Percentiles rank a stretch among this genome's conserved stretches.
Evolutionary conservation across 768 basidiomycete species (phyloP).

Genomic region (Hydnum rufescens): DNA sequence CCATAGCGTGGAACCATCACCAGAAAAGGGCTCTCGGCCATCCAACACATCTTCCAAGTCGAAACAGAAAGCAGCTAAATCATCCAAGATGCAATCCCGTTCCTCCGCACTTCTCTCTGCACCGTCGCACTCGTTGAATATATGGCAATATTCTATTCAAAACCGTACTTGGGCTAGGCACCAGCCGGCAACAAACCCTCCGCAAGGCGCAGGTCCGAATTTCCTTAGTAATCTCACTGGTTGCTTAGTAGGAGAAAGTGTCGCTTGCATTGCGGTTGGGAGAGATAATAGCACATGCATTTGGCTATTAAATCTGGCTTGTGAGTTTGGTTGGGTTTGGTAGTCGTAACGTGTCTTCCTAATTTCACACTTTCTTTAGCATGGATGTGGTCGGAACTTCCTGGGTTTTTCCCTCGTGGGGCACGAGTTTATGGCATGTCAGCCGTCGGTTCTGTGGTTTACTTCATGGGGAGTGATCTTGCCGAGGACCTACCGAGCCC

Average conservation of each 20-base stretch:
- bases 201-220: neutral
- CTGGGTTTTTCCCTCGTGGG: neutral
- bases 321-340: neutral
- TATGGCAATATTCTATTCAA: neutral
- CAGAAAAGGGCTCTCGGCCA: neutral
- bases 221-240: neutral
- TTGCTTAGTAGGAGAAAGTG: neutral
- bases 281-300: neutral
- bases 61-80: neutral
- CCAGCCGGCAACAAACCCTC: neutral
- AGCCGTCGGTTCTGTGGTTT: neutral
- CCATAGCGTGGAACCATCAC: neutral
- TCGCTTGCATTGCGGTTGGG: neutral
- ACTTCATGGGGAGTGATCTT: neutral
- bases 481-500: neutral
- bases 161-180: neutral
- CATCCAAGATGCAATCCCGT: neutral
- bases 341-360: neutral
- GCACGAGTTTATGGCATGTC: neutral
- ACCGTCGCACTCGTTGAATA: neutral
- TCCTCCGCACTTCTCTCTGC: neutral
- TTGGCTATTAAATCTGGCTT: neutral
- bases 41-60: neutral
- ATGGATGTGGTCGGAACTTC: neutral
- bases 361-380: neutral